Base-by-base conservation (phyloP, 164 flowering plant species). In the Aristolochia contorta region DNA sequence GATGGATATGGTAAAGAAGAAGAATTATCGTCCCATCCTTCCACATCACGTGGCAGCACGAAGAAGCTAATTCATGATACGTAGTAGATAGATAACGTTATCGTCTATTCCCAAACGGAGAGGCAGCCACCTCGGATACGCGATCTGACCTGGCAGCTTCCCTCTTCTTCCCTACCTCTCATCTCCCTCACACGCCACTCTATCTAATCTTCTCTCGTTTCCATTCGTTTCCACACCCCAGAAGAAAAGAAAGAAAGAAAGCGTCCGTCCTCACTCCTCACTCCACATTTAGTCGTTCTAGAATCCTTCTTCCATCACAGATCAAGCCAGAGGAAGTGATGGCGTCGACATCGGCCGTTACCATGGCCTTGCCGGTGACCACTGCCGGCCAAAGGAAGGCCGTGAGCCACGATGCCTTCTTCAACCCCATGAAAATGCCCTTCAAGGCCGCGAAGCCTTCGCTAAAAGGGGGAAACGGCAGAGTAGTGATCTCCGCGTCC, bases 291-390 rank as follows among this genome's bases (percentile, higher is more conserved):
- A 16, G 21, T 18, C 5, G 12, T 12, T 1, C 19, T 16, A 16
- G 12, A 32, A 56, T 49, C 22, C 53, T 49, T 49, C 53, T 1
- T 18, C n/a, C n/a, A n/a, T n/a, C 53, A 18, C 53, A 18, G 24
- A 47, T 4, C 50, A 12, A n/a, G 52, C 48, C 18, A 20, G 13
- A n/a, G 16, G 7, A 49, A 32, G 14, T 1, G 51, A 85, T 86
- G 96, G 85, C 93, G 47, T 79, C 91, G 10, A 74, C 87, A 27
- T 77, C 78, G 13, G 80, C 83, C 3, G 71, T 83, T 55, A 65
- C 82, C 41, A 74, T 82, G 79, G 78, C 83, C 10, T 49, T 78
- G 82, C 79, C 85, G 56, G 32, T 78, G 41, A 60, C 86, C 21
- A 71, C 63, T 3, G 63, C 82, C 1, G 62, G 33, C 69, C 82